Base-by-base conservation (phyloP, 108 stramenopile species). In the Cyclostephanos tholiformis region DNA sequence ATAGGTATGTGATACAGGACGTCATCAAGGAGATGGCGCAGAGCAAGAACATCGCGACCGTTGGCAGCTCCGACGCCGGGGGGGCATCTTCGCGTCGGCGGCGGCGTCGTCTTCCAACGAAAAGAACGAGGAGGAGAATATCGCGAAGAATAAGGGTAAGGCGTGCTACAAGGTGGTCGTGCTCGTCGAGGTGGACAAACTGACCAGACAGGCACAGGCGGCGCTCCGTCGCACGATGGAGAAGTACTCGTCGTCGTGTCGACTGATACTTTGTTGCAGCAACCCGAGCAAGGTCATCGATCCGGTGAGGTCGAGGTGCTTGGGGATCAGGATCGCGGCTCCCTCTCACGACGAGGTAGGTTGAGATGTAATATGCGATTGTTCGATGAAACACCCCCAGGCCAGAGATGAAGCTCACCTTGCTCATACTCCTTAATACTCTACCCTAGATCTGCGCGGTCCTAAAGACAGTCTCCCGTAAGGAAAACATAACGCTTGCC, bases 21-120 rank as follows among this genome's bases (percentile, higher is more conserved):
- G 96, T 98, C 74, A 97, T 99, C 85, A 99, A 99, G 80, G 97
- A 99, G 82, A 98, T 98, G 66, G 99, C 99, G 0, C 79, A 80
- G 29, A 91, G 81, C 67, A 89, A 85, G 59, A 90, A 87, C 56
- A 83, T 92, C 61, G 82, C 75, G 51, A 75, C 65, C 57, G 57
- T 71, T 64, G 72, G 84, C 44, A 70, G 27, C 32, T 14, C 35
- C 35, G 41, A 23, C 1, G 4, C 22, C 50, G 20, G 38, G 46
- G 30, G 35, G 46, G 25, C 10, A 39, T 59, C 4, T 39, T 38
- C 23, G 70, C 70, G 4, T 57, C 56, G 25, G 6, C 44, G 44
- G 14, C 44, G 44, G 13, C 44, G 44, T 46, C 41, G 41, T 41
- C 32, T 2, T 41, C 61, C 29, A 67, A 76, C 41, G 44, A 35